Evolutionary conservation across 768 basidiomycete genomes (phyloP), one percentile per base, ranked within the genome.

Genomic region (Suillus americanus): DNA sequence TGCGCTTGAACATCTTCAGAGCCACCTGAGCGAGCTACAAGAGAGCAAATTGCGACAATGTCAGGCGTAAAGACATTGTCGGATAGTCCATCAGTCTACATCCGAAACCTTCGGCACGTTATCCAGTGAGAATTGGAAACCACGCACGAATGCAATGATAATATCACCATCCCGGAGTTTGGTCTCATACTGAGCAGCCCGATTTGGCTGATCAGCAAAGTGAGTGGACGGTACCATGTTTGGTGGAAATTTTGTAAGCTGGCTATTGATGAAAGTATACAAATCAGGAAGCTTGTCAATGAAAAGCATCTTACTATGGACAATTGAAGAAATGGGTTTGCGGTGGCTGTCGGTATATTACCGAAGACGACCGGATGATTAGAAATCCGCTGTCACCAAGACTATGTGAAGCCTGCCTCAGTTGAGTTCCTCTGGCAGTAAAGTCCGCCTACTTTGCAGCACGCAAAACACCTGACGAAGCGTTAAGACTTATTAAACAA

Each of bases 331-430:
- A 76, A 68, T 76, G 75, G 1, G 77, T 76, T 62, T 76, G 75
- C 0, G 30, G 63, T 25, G 72, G 72, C 45, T 75, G 71, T 67
- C 51, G 81, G 72, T 92, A 80, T 51, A 89, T 78, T 35, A 92
- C 79, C 16, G 86, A 80, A 30, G 88, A 87, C 18, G 87, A 85
- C 41, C 91, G 87, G 64, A 91, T 84, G 54, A 92, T 86, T 66
- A 84, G 80, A 73, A 86, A 92, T 8, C 90, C 90, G 64, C 90
- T 92, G 73, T 92, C 90, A n/a, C 90, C 90, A 68, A 92, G 78
- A 72, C 90, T 92, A 63, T 54, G 66, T 43, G 53, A 56, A 64
- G 66, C 43, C 30, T 41, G 33, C 37, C 67, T 63, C 51, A 65
- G 55, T 61, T 53, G 43, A 61, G 54, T 57, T 20, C 60, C 46